phyloP scores from a whole-genome alignment of 768 basidiomycete species.

The Suillus occidentalis region DNA sequence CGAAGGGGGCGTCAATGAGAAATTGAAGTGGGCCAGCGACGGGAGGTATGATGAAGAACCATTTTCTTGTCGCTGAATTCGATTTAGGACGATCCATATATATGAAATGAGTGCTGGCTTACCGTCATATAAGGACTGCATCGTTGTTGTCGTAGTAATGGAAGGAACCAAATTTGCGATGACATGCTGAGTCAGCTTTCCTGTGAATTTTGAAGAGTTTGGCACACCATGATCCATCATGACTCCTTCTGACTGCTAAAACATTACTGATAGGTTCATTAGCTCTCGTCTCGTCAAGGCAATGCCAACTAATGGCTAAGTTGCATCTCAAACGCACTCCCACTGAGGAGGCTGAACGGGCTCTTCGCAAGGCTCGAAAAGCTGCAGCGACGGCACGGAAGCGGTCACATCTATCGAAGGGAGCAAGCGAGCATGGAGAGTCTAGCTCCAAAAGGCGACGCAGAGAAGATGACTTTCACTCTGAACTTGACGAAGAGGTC shows the following conservation, averaged over 20 bases:
- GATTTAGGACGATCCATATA: neutral
- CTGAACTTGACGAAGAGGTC: conserved; percentile 11
- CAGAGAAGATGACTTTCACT: neutral
- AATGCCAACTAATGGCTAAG: conserved; percentile 38
- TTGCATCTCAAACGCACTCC: conserved; percentile 64
- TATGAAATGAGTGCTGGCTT: conserved; percentile 1
- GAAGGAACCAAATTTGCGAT: neutral
- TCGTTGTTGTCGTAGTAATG: neutral
- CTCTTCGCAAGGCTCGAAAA: conserved; percentile 42
- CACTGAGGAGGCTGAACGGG: conserved; percentile 52
- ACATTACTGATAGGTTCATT: neutral
- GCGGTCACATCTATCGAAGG: conserved; percentile 21
- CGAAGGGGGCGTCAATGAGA: conserved; percentile 75
- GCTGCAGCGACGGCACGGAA: conserved; percentile 52
- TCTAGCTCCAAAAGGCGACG: conserved; percentile 15
- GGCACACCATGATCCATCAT: too few species aligned
- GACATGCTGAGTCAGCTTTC: conserved; percentile 20
- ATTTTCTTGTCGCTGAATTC: conserved; percentile 39
- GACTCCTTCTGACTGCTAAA: neutral
- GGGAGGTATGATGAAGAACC: conserved; percentile 44
- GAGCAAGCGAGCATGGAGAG: conserved; percentile 9
- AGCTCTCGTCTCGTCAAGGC: neutral
- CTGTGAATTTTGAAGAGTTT: neutral
- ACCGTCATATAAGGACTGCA: conserved; percentile 29
- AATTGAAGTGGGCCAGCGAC: conserved; percentile 40